Evolutionary conservation across 78 protist species (phyloP), one percentile per base, ranked within the genome.

Genomic region (Isochrysis galbana): DNA sequence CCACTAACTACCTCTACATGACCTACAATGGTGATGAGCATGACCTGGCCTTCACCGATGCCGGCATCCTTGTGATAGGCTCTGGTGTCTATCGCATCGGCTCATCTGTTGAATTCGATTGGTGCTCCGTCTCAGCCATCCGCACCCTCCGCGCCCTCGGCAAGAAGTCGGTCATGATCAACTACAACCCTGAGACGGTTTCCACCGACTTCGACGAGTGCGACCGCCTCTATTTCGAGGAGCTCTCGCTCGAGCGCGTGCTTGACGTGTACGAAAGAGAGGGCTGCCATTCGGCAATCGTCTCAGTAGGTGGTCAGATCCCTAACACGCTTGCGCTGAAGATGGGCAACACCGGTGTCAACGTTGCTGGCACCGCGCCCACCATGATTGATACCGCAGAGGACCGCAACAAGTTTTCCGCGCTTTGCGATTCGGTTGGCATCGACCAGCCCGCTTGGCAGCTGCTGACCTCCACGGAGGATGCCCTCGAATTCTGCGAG

Each of bases 121-220:
- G 95, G 94, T 77, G 84, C 84, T 94, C 94, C 36, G 94, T 93
- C 45, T 32, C 55, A 25, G 61, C 90, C 39, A 92, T 97, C 51
- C 96, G 99, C 51, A 93, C 98, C 34, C 95, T 98, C 47, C 94
- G 97, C 47, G 2, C 1, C 34, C 88, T 92, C n/a, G 99, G 99
- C 36, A 45, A 91, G 72, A 91, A 94, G 88, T 92, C 98, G 32
- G 95, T 98, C 91, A 97, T 98, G 98, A 74, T 98, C 97, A 98
- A 98, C 96, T 98, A 94, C 97, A 98, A 98, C 96, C 99, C 99
- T 47, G 99, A 98, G 93, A 98, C 99, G 19, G 99, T 92, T 70
- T 86, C 91, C 32, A 98, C 99, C 36, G 99, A 98, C 96, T 98
- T 97, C 95, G 99, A 98, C 94, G 99, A 98, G 95, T 94, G 96